These are phyloP conservation scores for Pichia ethanolica DNA, from an alignment of 805 yeast species.

Conservation along the genomic window DNA sequence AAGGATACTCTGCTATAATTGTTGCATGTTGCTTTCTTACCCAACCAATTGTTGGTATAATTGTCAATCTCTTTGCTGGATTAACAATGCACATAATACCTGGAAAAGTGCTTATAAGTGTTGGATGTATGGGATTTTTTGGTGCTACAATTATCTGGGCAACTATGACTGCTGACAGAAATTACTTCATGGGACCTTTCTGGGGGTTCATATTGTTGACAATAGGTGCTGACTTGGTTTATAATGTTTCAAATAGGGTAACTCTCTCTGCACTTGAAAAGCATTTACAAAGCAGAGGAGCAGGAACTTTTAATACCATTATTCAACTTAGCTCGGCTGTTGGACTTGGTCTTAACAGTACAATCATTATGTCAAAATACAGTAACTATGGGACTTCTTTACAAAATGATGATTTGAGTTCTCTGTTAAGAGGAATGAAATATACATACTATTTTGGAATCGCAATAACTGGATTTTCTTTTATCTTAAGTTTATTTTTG, in stretches of 20 bases:
- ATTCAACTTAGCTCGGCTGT: constrained; percentile 34
- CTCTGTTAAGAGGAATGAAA: constrained; percentile 28
- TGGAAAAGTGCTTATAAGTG: constrained; percentile 30
- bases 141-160: constrained; percentile 36
- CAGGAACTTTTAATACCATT: constrained; percentile 41
- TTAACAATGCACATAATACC: constrained; percentile 37
- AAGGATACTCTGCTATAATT: constrained; percentile 31
- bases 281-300: constrained; percentile 36
- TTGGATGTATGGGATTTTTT: constrained; percentile 31
- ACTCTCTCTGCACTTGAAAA: constrained; percentile 34
- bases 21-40: constrained; percentile 39
- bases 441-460: constrained; percentile 35
- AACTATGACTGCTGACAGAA: constrained; percentile 27
- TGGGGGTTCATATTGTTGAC: constrained; percentile 34
- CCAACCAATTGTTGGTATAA: constrained; percentile 34
- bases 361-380: constrained; percentile 30
- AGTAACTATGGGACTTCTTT: constrained; percentile 25
- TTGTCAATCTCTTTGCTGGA: constrained; percentile 40
- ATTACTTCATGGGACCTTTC: constrained; percentile 40
- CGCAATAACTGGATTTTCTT: constrained; percentile 27
- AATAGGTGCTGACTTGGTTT: constrained; percentile 40
- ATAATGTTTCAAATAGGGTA: constrained; percentile 38
- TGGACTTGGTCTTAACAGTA: constrained; percentile 35
- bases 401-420: constrained; percentile 16
- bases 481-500: constrained; percentile 27